Base-by-base conservation (phyloP, 371 early-diverging fungal genomes). In the Antonospora locustae region DNA sequence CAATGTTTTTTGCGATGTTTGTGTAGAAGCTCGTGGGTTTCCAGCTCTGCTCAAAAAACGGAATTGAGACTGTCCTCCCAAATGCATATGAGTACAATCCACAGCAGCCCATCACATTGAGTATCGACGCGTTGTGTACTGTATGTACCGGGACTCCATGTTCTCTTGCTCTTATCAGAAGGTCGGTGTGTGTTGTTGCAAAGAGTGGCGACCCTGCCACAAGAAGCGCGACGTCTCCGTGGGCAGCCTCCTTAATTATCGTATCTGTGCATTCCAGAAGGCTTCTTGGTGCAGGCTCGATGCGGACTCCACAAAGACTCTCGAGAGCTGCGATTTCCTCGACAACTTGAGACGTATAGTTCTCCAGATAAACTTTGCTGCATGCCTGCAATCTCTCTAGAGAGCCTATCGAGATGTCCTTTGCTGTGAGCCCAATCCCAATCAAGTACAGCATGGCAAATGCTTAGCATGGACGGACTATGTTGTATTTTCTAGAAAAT, bases 161-260 rank as follows among this genome's bases (percentile, higher is more conserved):
- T 64, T 93, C 87, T 61, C 81, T 81, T 4, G 93, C 94, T 22
- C 95, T 84, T 52, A 90, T 76, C 11, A 90, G 82, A 16, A 98
- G 78, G 70, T 95, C 99, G 1, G 90, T 84, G 73, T 98, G 99
- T 0, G 98, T 98, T 2, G 98, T 98, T 12, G 98, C 98, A 30
- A 90, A 84, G 58, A 55, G 43, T 2, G 99, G 96, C 72, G 95
- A 92, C 37, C 99, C 99, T 0, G 93, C 92, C 4, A 98, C 99
- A 50, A 98, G 76, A 52, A 98, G 89, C 2, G 88, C 83, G 11
- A 98, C 88, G 61, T 90, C 80, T 34, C 82, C 79, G 23, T 65
- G 77, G 58, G 85, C 83, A 0, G 94, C 92, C 62, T 83, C 81
- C 47, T 79, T 76, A 36, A 94, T 78, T 61, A 98, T 90, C 16